Conservation (phyloP, 192 early-diverging fungal genomes). For the Mortierella antarctica region DNA sequence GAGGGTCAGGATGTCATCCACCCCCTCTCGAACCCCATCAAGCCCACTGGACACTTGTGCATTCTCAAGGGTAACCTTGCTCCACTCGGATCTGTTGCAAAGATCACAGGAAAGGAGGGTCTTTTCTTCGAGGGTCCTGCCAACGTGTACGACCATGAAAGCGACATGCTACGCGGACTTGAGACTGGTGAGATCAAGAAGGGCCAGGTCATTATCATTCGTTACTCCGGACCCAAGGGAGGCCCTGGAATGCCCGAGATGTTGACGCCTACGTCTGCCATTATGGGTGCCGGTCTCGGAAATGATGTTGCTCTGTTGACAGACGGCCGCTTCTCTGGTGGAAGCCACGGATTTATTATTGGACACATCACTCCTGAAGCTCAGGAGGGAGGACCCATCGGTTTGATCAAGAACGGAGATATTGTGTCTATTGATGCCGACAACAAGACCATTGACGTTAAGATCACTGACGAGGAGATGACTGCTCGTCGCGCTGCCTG, state of each 20-base stretch:
- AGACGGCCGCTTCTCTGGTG: slow-evolving; percentile 99
- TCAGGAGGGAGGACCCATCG: slow-evolving; percentile 96
- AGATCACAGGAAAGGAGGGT: slow-evolving; percentile 99
- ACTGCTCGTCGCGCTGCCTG: slow-evolving; percentile 74
- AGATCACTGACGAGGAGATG: slow-evolving; percentile 84
- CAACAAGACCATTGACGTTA: slow-evolving; percentile 77
- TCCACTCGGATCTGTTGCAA: slow-evolving; percentile 96
- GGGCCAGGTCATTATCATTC: slow-evolving; percentile 93
- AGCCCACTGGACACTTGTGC: slow-evolving; percentile 93
- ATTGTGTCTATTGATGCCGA: slow-evolving; percentile 89
- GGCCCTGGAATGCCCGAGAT: slow-evolving; percentile 99
- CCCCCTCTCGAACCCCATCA: slow-evolving; percentile 88
- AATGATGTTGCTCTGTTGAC: slow-evolving; percentile 97
- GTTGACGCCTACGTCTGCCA: slow-evolving; percentile 96
- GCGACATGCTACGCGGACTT: slow-evolving; percentile 90
- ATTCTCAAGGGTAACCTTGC: slow-evolving; percentile 95
- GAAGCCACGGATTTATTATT: slow-evolving; percentile 98
- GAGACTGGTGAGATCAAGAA: slow-evolving; percentile 90
- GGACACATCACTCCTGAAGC: slow-evolving; percentile 99
- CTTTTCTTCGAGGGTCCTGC: slow-evolving; percentile 89
- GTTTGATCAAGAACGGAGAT: slow-evolving; percentile 91
- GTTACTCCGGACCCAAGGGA: slow-evolving; percentile 98
- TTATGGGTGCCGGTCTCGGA: slow-evolving; percentile 99
- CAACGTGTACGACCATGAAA: slow-evolving; percentile 92
- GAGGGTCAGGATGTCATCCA: slow-evolving; percentile 90